These are phyloP conservation scores for Umbelopsis ramanniana DNA, from an alignment of 192 early-diverging fungal species.

Conservation along the genomic window DNA sequence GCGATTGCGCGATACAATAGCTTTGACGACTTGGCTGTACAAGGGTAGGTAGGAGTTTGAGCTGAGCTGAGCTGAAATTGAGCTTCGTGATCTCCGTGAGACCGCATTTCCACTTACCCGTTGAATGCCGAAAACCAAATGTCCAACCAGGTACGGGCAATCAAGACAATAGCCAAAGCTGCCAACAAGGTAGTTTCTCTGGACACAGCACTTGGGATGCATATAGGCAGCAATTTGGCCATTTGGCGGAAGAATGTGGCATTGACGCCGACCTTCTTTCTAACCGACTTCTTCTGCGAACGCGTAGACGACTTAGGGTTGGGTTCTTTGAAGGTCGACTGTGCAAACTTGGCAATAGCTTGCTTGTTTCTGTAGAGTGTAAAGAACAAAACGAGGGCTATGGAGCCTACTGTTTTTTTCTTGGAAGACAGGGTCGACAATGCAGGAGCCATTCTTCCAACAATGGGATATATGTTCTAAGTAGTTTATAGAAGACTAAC, in stretches of 20 bases:
- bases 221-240: conserved; percentile 59
- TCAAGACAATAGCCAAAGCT: conserved; percentile 53
- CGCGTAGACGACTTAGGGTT: not conserved
- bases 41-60: conserved; percentile 25
- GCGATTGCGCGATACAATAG: conserved; percentile 70
- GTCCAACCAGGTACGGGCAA: conserved; percentile 65
- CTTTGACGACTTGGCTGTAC: conserved; percentile 72
- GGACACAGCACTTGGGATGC: conserved; percentile 56
- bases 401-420: not conserved
- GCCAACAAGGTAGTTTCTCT: conserved; percentile 54
- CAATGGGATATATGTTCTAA: not conserved
- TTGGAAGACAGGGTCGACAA: conserved; percentile 11
- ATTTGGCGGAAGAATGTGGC: conserved; percentile 60
- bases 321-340: not conserved
- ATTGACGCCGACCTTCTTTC: conserved; percentile 56
- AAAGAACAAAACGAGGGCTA: conserved; percentile 14
- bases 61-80: not conserved
- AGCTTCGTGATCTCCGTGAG: too few relatives aligned
- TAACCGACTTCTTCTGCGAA: not conserved
- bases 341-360: not conserved
- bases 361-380: conserved; percentile 7
- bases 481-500: not conserved
- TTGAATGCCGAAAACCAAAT: conserved; percentile 68
- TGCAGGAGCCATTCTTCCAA: conserved; percentile 8
- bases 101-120: conserved; percentile 28